Percentiles rank a stretch among this genome's conserved stretches.
These are phyloP conservation scores for Penicillium mononematosum DNA, from an alignment of 495 filamentous ascomycete genomes.

Conservation along the genomic window DNA sequence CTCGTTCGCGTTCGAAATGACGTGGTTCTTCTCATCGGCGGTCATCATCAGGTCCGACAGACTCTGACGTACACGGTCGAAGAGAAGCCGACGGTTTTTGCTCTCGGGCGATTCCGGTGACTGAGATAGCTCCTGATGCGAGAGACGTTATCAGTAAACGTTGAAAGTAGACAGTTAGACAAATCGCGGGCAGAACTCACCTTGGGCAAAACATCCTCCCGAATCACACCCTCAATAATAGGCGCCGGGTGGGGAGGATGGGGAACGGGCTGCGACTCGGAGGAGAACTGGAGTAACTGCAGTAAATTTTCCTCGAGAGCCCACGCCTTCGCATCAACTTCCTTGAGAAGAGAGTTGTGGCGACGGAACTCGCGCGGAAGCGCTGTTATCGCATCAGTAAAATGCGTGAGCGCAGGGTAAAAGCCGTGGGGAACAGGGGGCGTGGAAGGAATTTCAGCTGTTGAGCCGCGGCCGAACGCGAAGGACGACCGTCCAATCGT, in stretches of 20 bases:
- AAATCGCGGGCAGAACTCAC: slow-evolving; percentile 21
- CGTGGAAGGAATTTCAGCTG: slow-evolving; percentile 33
- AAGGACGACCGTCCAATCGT: slow-evolving; percentile 53
- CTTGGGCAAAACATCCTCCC: slow-evolving; percentile 40
- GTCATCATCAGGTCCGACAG: slow-evolving; percentile 77
- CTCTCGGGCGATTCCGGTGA: slow-evolving; percentile 38
- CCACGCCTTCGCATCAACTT: slow-evolving; percentile 88
- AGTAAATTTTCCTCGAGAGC: slow-evolving; percentile 61
- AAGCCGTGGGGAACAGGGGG: slow-evolving; percentile 57
- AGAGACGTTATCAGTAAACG: slow-evolving; percentile 16
- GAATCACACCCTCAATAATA: slow-evolving; percentile 38
- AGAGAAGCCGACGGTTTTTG: slow-evolving; percentile 60
- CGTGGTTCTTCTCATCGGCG: slow-evolving; percentile 95
- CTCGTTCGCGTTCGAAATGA: slow-evolving; percentile 84
- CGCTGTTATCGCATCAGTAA: slow-evolving; percentile 87
- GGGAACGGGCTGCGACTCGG: slow-evolving; percentile 52
- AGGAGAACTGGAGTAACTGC: slow-evolving; percentile 64
- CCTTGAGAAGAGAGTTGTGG: slow-evolving; percentile 91
- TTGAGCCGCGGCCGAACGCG: slow-evolving; percentile 41
- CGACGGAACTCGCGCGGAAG: slow-evolving; percentile 91
- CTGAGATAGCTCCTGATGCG: slow-evolving; percentile 32
- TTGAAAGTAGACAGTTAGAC: background rate
- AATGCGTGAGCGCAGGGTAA: slow-evolving; percentile 91
- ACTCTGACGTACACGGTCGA: slow-evolving; percentile 58
- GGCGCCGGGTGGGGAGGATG: slow-evolving; percentile 41